Percentiles rank a stretch among this genome's conserved stretches.
These are phyloP conservation scores for Chondrostereum purpureum DNA, from an alignment of 1,284 basidiomycete species.

Conservation along the genomic window DNA sequence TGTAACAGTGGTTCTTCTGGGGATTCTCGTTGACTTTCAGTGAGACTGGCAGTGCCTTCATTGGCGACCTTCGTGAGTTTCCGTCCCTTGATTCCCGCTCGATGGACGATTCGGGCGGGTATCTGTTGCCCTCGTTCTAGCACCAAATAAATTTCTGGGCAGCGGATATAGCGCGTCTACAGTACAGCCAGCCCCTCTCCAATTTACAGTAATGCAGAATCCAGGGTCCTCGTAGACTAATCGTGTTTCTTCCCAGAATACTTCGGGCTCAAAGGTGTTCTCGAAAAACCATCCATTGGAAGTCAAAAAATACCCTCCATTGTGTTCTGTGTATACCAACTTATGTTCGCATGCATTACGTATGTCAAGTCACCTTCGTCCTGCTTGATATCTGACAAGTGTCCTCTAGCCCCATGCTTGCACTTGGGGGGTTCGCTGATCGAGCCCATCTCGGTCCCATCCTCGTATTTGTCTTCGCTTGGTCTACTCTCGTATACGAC, in stretches of 20 bases:
- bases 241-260: conserved; percentile 38
- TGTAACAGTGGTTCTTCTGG: conserved; percentile 77
- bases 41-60: conserved; percentile 49
- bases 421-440: conserved; percentile 89
- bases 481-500: conserved; percentile 92
- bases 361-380: conserved; percentile 24
- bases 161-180: too few species aligned
- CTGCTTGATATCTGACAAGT: not conserved
- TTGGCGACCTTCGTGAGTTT: conserved; percentile 56
- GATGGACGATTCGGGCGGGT: too few species aligned
- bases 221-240: too few species aligned
- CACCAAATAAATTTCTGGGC: too few species aligned
- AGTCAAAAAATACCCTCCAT: conserved; percentile 72
- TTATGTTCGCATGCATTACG: conserved; percentile 86
- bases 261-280: conserved; percentile 81
- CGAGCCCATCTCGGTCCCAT: conserved; percentile 84
- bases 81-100: conserved; percentile 35
- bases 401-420: conserved; percentile 54
- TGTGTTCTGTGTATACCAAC: conserved; percentile 85
- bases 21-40: conserved; percentile 52
- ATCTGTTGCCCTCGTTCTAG: too few species aligned
- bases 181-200: too few species aligned
- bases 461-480: conserved; percentile 85
- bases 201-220: too few species aligned
- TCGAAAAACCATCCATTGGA: conserved; percentile 72